Conservation (phyloP, 2,329 filamentous ascomycete species). For the Chrysoporthe austroafricana region DNA sequence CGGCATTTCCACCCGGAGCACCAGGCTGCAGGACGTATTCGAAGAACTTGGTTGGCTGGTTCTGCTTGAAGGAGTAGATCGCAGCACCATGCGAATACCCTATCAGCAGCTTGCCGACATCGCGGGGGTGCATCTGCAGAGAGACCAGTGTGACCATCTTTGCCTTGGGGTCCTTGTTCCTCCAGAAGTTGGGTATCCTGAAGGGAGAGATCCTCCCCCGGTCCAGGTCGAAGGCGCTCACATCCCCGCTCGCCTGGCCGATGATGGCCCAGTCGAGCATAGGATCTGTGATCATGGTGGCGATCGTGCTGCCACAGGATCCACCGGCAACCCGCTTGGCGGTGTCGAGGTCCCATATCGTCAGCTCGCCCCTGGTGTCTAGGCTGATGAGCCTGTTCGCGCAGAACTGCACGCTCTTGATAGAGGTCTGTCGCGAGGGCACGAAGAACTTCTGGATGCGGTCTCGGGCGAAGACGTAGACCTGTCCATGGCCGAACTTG, state of each 20-base stretch:
- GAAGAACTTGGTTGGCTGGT: conserved; percentile 76
- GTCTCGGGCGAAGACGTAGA: conserved; percentile 85
- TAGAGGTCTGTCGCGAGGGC: conserved; percentile 72
- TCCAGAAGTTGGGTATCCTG: conserved; percentile 86
- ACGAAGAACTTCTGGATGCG: conserved; percentile 77
- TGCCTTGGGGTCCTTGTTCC: conserved; percentile 69
- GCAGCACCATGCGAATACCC: conserved; percentile 89
- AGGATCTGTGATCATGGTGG: conserved; percentile 78
- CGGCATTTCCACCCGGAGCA: conserved; percentile 79
- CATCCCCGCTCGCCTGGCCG: conserved; percentile 79
- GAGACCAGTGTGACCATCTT: conserved; percentile 68
- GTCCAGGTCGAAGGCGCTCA: conserved; percentile 93
- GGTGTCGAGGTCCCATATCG: conserved; percentile 78
- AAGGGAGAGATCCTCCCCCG: conserved; percentile 75
- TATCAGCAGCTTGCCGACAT: conserved; percentile 88
- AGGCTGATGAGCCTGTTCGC: conserved; percentile 83
- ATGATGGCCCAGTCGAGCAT: conserved; percentile 93
- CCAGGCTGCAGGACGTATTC: conserved; percentile 81
- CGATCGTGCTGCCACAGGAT: conserved; percentile 76
- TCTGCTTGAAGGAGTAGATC: conserved; percentile 94
- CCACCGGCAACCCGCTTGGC: conserved; percentile 70
- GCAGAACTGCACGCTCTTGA: conserved; percentile 80
- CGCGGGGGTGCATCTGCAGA: conserved; percentile 84
- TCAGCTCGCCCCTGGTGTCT: conserved; percentile 84
- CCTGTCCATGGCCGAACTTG: conserved; percentile 81